A percentile compares a stretch with the other conserved stretches of the same genome.
Evolutionary conservation across 2,329 filamentous ascomycete genomes (phyloP).

Genomic region (Bipolaris zeicola): DNA sequence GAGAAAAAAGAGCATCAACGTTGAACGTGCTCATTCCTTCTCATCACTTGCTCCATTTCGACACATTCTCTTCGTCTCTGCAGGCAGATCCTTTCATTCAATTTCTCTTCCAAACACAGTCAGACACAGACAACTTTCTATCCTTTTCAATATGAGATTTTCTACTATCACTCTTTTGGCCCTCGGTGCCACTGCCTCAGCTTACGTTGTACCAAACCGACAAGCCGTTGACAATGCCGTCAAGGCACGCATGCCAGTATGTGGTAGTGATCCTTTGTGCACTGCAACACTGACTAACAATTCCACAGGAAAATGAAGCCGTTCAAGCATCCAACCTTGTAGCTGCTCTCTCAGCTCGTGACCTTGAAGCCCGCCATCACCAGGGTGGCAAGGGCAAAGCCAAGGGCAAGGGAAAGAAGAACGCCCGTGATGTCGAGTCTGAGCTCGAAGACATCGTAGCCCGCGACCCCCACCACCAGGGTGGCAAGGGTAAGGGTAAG

Average conservation of each 20-base stretch:
- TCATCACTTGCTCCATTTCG: slow-evolving; percentile 37
- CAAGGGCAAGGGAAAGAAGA: neutral
- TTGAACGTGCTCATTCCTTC: slow-evolving; percentile 45
- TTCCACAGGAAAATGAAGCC: slow-evolving; percentile 31
- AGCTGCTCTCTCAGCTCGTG: slow-evolving; percentile 28
- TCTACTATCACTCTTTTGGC: slow-evolving; percentile 37
- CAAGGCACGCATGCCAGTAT: slow-evolving; percentile 36
- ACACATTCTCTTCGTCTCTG: slow-evolving; percentile 35
- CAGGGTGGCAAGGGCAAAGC: slow-evolving; percentile 17
- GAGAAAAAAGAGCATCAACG: slow-evolving; percentile 27
- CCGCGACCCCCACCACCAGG: slow-evolving; percentile 5
- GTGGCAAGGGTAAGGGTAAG: slow-evolving; percentile 15
- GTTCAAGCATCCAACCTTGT: slow-evolving; percentile 27
- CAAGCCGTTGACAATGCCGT: slow-evolving; percentile 28
- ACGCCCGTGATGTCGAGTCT: neutral
- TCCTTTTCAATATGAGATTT: slow-evolving; percentile 38
- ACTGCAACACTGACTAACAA: slow-evolving; percentile 11
- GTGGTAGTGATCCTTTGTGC: neutral
- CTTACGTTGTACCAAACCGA: slow-evolving; percentile 41
- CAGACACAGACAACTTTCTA: slow-evolving; percentile 6
- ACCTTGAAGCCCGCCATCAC: slow-evolving; percentile 24
- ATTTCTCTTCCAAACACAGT: slow-evolving; percentile 13
- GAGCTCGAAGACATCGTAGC: slow-evolving; percentile 1
- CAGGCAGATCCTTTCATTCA: slow-evolving; percentile 37
- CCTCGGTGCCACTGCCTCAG: slow-evolving; percentile 39